Base-by-base conservation (phyloP, 2,329 filamentous ascomycete species). In the Ploettnerulaceae sp. region DNA sequence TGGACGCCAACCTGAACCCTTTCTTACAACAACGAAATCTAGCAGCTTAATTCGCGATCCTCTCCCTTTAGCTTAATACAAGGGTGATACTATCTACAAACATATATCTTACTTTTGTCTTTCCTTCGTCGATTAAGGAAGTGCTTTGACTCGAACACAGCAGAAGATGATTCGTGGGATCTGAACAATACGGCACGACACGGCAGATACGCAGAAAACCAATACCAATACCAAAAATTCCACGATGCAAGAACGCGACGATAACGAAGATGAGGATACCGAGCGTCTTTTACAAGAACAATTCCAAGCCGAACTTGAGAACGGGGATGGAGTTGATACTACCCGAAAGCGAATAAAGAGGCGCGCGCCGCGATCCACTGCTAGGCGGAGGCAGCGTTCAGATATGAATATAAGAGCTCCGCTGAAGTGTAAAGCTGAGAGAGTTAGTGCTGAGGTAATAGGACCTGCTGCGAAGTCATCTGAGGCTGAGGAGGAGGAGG, bases 401-500 rank as follows among this genome's bases (percentile, higher is more conserved):
- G n/a, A n/a, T n/a, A n/a, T n/a, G n/a, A n/a, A n/a, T n/a, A n/a
- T n/a, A n/a, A n/a, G n/a, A n/a, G n/a, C n/a, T n/a, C n/a, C n/a
- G n/a, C n/a, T n/a, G n/a, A n/a, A n/a, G n/a, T n/a, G n/a, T n/a
- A n/a, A n/a, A n/a, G n/a, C n/a, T n/a, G n/a, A n/a, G n/a, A n/a
- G n/a, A n/a, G n/a, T n/a, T n/a, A n/a, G n/a, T n/a, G n/a, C 31
- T 14, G n/a, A 33, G 12, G n/a, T 18, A 18, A 15, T 12, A n/a
- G 41, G 31, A 48, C 52, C 18, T 47, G 47, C 34, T 47, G 51
- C 8, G 46, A 45, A 20, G 42, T 38, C 7, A 34, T 26, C 18
- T 51, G 17, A 14, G 31, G 8, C 31, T 4, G 9, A 6, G 25
- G 25, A 7, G 31, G 9, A 33, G 8, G 12, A 33, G 14, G 31